Evolutionary conservation across 768 basidiomycete genomes (phyloP).

Genomic region (Strobilomyces echinocephalus): DNA sequence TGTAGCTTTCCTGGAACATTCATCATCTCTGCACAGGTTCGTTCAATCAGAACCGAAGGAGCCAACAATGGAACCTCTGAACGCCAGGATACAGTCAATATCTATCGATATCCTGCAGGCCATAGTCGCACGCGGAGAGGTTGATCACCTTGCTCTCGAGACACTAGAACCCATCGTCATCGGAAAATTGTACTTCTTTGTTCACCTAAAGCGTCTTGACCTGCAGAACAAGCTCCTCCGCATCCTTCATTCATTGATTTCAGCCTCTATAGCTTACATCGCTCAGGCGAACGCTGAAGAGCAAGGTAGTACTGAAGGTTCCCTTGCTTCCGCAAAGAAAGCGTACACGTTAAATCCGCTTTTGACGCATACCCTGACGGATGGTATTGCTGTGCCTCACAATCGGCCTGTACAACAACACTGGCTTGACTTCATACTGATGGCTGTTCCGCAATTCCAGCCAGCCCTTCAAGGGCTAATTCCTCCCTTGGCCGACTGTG

Average conservation of each 20-base stretch:
- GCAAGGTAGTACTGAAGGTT: conserved; percentile 31
- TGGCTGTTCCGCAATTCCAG: conserved; percentile 84
- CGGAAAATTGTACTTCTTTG: conserved; percentile 66
- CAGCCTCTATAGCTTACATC: conserved; percentile 46
- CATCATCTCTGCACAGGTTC: conserved; percentile 43
- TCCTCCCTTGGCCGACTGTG: conserved; percentile 70
- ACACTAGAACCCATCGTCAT: conserved; percentile 67
- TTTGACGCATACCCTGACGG: conserved; percentile 71
- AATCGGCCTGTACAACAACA: conserved; percentile 87
- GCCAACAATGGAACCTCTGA: conserved; percentile 55
- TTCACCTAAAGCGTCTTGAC: conserved; percentile 69
- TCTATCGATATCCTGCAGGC: conserved; percentile 80
- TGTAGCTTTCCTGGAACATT: not conserved
- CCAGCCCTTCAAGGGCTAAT: conserved; percentile 63
- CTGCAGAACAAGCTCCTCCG: conserved; percentile 92
- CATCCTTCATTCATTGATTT: conserved; percentile 81
- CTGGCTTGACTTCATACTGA: conserved; percentile 94
- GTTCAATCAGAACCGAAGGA: conserved; percentile 73
- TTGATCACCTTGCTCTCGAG: conserved; percentile 55
- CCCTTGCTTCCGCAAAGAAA: conserved; percentile 26
- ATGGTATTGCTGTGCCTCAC: conserved; percentile 63
- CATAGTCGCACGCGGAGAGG: conserved; percentile 76
- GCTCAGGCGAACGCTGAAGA: conserved; percentile 31
- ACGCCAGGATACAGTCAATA: conserved; percentile 64
- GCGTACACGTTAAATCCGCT: conserved; percentile 62